Conservation (phyloP, 352 stramenopile genomes). For the Pythium vanterpoolii region DNA sequence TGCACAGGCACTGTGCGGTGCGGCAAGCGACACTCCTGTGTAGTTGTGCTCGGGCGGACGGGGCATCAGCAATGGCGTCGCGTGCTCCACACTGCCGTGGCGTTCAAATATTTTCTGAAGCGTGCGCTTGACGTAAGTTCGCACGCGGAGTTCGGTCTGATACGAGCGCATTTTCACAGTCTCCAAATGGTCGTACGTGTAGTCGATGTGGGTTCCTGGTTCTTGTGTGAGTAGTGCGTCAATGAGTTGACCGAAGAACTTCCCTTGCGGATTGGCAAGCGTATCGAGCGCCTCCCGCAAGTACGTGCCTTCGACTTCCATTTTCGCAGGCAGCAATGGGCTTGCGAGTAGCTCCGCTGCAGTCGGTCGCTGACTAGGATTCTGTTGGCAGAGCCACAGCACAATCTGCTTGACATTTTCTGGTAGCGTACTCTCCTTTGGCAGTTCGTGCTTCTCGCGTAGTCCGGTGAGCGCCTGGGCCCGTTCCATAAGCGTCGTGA, state of each 20-base stretch:
- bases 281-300: conserved; percentile 81
- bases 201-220: conserved; percentile 77
- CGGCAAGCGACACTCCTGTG: conserved; percentile 55
- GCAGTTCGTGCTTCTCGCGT: conserved; percentile 68
- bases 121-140: conserved; percentile 63
- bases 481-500: conserved; percentile 89
- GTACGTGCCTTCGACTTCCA: conserved; percentile 82
- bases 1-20: conserved; percentile 53
- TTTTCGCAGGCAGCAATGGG: conserved; percentile 69
- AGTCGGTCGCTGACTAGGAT: conserved; percentile 63
- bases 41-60: conserved; percentile 57
- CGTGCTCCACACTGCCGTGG: conserved; percentile 74
- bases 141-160: conserved; percentile 55
- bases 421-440: conserved; percentile 42
- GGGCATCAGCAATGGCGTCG: conserved; percentile 78
- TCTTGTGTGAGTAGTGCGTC: conserved; percentile 73
- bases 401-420: conserved; percentile 89
- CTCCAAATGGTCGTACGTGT: conserved; percentile 84
- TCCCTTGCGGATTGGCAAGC: conserved; percentile 84
- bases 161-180: conserved; percentile 76
- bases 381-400: conserved; percentile 81
- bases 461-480: conserved; percentile 71
- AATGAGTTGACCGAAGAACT: conserved; percentile 87
- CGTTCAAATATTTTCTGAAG: conserved; percentile 83
- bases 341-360: conserved; percentile 70